Evolutionary conservation across 305 asterid species (phyloP).

Genomic region (Lippia alba): DNA sequence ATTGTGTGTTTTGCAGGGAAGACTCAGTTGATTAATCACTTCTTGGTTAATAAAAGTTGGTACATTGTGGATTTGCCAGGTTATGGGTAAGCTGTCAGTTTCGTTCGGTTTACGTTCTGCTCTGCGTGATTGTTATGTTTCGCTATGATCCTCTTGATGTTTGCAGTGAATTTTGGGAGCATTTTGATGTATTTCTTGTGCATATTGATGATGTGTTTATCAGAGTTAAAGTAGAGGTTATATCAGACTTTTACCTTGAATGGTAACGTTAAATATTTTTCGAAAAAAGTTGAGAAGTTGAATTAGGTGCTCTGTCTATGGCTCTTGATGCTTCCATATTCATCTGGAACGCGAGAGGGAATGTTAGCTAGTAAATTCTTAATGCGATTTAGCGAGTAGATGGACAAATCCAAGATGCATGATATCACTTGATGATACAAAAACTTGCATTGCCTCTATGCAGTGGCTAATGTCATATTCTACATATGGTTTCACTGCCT

Average conservation of each 20-base stretch:
- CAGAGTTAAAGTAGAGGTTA: not conserved
- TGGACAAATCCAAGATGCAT: too few species aligned
- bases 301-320: constrained; percentile 2
- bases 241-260: not conserved
- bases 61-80: constrained; percentile 99
- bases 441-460: too few species aligned
- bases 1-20: constrained; percentile 88
- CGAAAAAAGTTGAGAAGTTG: not conserved
- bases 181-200: not conserved
- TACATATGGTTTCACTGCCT: not conserved
- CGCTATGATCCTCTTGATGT: not conserved
- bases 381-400: too few species aligned
- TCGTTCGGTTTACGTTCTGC: not conserved
- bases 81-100: constrained; percentile 73
- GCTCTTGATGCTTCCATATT: constrained; percentile 3
- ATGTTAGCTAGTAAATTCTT: too few species aligned
- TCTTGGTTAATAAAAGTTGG: constrained; percentile 91
- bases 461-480: not conserved
- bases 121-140: not conserved
- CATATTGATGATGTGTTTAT: not conserved
- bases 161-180: too few species aligned
- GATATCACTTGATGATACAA: too few species aligned
- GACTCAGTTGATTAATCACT: constrained; percentile 95
- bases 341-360: not conserved
- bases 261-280: not conserved